Base-by-base conservation (phyloP, 352 stramenopile genomes). In the Phytophthora boehmeriae region DNA sequence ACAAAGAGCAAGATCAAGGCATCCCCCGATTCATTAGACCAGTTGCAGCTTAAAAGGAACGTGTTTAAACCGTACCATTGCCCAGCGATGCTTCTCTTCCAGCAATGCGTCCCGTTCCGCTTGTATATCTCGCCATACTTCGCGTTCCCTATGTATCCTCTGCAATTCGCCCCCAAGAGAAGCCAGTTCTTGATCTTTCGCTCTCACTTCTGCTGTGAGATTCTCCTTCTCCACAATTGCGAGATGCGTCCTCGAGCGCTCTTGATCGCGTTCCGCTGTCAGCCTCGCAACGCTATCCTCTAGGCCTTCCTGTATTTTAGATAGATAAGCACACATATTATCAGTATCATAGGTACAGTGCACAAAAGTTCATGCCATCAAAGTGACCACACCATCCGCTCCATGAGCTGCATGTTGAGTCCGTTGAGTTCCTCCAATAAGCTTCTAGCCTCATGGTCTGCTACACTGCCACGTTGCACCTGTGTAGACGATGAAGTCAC, bases 1-100 rank as follows among this genome's bases (percentile, higher is more conserved):
- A 35, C n/a, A n/a, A n/a, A n/a, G n/a, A n/a, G n/a, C n/a, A 4
- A 14, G 38, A 30, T n/a, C 14, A 35, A 10, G 28, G n/a, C 5
- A 43, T 6, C 52, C 13, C 28, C 30, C n/a, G n/a, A n/a, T n/a
- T n/a, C n/a, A n/a, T n/a, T n/a, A n/a, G n/a, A n/a, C n/a, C n/a
- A n/a, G n/a, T n/a, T n/a, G n/a, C n/a, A n/a, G n/a, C n/a, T n/a
- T n/a, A n/a, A n/a, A n/a, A n/a, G n/a, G n/a, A n/a, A n/a, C n/a
- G n/a, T n/a, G n/a, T n/a, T n/a, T n/a, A n/a, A n/a, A n/a, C n/a
- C 68, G 17, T 58, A 91, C 83, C 82, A 90, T 87, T 27, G 81
- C 82, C 86, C 86, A 95, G 10, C 84, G 83, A 59, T 95, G 86
- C 45, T 95, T 95, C 68, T 95, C 86, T 62, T 93, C 80, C 8